Evolutionary conservation across 768 basidiomycete genomes (phyloP).

Genomic region (Terana coerulea): DNA sequence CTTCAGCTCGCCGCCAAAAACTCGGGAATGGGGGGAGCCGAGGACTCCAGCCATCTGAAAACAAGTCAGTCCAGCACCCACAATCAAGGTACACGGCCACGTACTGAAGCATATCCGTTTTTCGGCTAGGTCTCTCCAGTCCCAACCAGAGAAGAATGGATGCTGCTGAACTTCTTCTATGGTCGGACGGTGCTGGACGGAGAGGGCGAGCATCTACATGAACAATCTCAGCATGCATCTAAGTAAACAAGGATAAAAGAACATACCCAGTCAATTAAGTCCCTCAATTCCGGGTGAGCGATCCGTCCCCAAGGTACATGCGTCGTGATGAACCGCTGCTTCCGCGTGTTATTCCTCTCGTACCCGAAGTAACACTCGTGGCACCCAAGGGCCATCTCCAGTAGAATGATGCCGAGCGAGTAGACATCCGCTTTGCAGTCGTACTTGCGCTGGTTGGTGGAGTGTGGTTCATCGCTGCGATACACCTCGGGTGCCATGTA

Average conservation of each 20-base stretch:
- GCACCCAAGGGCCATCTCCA: slow-evolving; percentile 34
- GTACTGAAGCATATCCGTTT: neutral
- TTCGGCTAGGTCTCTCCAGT: neutral
- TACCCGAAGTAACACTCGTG: too few relatives aligned
- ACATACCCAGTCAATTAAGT: too few relatives aligned
- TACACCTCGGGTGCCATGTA: slow-evolving; percentile 48
- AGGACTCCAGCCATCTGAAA: too few relatives aligned
- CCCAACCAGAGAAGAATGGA: slow-evolving; percentile 1
- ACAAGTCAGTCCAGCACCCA: too few relatives aligned
- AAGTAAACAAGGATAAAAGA: too few relatives aligned
- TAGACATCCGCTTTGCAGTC: slow-evolving; percentile 46
- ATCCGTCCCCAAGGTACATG: too few relatives aligned
- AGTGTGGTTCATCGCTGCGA: slow-evolving; percentile 8
- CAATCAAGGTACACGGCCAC: too few relatives aligned
- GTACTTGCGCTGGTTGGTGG: slow-evolving; percentile 24
- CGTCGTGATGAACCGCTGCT: too few relatives aligned
- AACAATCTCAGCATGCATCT: neutral
- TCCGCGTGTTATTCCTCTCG: too few relatives aligned
- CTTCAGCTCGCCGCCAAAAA: neutral
- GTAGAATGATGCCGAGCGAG: slow-evolving; percentile 44
- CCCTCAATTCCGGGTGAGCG: too few relatives aligned
- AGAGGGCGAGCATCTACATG: neutral
- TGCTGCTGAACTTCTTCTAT: neutral
- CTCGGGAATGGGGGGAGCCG: neutral
- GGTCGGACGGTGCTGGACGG: neutral